phyloP scores from a whole-genome alignment of 31 red algal genomes.

The Endocladia muricata region DNA sequence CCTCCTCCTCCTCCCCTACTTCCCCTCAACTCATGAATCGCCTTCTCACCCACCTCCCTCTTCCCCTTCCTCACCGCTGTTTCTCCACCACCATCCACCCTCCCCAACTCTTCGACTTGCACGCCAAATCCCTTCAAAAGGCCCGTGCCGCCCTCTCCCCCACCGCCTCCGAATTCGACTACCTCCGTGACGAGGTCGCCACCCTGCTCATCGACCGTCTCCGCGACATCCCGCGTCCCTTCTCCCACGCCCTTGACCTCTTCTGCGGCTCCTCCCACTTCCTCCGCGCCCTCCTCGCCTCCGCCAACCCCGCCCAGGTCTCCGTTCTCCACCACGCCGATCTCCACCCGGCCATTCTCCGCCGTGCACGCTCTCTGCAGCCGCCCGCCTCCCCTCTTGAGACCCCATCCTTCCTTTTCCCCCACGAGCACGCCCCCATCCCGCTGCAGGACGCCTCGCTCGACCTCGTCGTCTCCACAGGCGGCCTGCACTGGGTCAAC shows the following conservation, averaged over 20 bases:
- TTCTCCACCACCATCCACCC: neutral
- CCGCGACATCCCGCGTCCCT: slow-evolving; percentile 68
- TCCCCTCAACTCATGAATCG: too few relatives aligned
- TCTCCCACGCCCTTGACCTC: slow-evolving; percentile 73
- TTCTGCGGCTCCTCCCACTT: slow-evolving; percentile 82
- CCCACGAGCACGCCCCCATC: slow-evolving; percentile 7
- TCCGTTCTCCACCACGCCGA: slow-evolving; percentile 19
- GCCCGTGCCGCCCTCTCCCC: slow-evolving; percentile 47
- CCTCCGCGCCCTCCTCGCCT: slow-evolving; percentile 54
- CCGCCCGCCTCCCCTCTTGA: neutral
- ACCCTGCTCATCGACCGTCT: slow-evolving; percentile 66
- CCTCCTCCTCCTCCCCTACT: too few relatives aligned
- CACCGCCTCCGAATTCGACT: slow-evolving; percentile 54
- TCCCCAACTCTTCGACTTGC: slow-evolving; percentile 60
- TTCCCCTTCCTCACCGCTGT: neutral
- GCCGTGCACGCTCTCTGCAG: neutral
- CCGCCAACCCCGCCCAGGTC: slow-evolving; percentile 1
- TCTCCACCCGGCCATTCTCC: slow-evolving; percentile 28
- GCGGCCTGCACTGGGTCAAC: slow-evolving; percentile 94
- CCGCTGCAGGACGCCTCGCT: slow-evolving; percentile 9
- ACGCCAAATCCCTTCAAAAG: slow-evolving; percentile 71
- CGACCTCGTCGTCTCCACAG: slow-evolving; percentile 66
- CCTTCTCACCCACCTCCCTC: neutral
- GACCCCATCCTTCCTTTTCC: slow-evolving; percentile 27
- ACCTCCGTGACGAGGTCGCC: slow-evolving; percentile 86